These are phyloP conservation scores for Iris macrosiphon DNA, from an alignment of 106 monocot genomes.

Conservation along the genomic window DNA sequence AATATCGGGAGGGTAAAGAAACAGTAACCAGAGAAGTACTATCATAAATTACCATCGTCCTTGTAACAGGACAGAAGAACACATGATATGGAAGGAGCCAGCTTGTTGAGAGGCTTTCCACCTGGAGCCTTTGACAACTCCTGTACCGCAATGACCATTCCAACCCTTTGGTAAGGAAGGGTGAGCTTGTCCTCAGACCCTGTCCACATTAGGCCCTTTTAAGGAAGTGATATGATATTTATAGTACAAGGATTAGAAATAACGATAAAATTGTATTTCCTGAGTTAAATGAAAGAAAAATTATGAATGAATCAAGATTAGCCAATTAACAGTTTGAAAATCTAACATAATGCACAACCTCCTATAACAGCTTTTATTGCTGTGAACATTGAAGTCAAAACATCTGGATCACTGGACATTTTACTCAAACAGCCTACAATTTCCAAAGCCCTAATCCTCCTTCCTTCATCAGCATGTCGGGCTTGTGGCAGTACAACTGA, in stretches of 20 bases:
- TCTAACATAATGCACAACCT: slow-evolving; percentile 35
- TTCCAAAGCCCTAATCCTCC: slow-evolving; percentile 60
- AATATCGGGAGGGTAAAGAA: background rate
- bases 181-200: slow-evolving; percentile 93
- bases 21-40: background rate
- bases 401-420: slow-evolving; percentile 90
- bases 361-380: slow-evolving; percentile 60
- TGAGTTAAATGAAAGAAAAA: too few species aligned
- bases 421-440: slow-evolving; percentile 69
- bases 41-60: slow-evolving; percentile 55
- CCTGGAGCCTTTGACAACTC: slow-evolving; percentile 66
- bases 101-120: slow-evolving; percentile 57
- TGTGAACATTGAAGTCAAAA: slow-evolving; percentile 52
- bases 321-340: too few species aligned
- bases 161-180: slow-evolving; percentile 81
- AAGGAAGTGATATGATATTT: background rate
- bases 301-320: too few species aligned
- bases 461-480: slow-evolving; percentile 81
- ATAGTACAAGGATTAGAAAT: too few species aligned
- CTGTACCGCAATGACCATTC: slow-evolving; percentile 75
- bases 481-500: slow-evolving; percentile 77
- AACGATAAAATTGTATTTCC: too few species aligned
- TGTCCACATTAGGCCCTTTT: slow-evolving; percentile 15
- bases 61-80: slow-evolving; percentile 84
- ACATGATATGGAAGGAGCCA: slow-evolving; percentile 48